Evolutionary conservation across 352 stramenopile species (phyloP).

Genomic region (Globisporangium nodosum): DNA sequence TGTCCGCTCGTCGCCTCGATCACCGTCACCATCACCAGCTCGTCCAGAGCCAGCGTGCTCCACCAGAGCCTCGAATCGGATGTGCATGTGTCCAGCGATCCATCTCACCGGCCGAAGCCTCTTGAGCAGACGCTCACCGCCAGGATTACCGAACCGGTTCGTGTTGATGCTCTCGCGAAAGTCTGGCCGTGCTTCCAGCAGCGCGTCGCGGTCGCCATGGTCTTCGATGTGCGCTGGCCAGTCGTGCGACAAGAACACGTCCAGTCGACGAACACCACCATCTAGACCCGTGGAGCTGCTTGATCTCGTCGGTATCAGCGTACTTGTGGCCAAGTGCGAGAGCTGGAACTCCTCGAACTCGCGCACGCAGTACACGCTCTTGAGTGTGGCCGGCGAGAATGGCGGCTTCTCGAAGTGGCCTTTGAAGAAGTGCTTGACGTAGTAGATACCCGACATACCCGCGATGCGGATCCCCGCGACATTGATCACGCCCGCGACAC

Average conservation of each 20-base stretch:
- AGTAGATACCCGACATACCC: constrained; percentile 93
- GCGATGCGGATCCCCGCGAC: constrained; percentile 85
- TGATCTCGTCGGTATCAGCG: too few relatives aligned
- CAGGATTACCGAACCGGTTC: constrained; percentile 81
- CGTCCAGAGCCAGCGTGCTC: constrained; percentile 25
- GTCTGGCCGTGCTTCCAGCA: constrained; percentile 81
- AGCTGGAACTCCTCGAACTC: constrained; percentile 84
- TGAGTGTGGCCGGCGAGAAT: constrained; percentile 28
- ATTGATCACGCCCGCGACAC: constrained; percentile 78
- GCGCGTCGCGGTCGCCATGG: constrained; percentile 62
- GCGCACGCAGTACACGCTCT: constrained; percentile 89
- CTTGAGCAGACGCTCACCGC: constrained; percentile 71
- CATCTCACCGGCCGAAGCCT: constrained; percentile 81
- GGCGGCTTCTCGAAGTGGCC: constrained; percentile 61
- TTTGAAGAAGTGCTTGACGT: constrained; percentile 58
- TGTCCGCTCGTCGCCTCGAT: not conserved
- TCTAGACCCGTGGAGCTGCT: too few relatives aligned
- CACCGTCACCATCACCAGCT: not conserved
- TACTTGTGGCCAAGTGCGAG: constrained; percentile 18
- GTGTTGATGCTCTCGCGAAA: constrained; percentile 81
- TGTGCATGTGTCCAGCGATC: constrained; percentile 94
- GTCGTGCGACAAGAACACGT: constrained; percentile 93
- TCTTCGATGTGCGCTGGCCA: constrained; percentile 90
- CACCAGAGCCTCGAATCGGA: constrained; percentile 89
- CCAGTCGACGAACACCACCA: constrained; percentile 27